Base-by-base conservation (phyloP, 208 protist species). In the Trypanosoma melophagium region DNA sequence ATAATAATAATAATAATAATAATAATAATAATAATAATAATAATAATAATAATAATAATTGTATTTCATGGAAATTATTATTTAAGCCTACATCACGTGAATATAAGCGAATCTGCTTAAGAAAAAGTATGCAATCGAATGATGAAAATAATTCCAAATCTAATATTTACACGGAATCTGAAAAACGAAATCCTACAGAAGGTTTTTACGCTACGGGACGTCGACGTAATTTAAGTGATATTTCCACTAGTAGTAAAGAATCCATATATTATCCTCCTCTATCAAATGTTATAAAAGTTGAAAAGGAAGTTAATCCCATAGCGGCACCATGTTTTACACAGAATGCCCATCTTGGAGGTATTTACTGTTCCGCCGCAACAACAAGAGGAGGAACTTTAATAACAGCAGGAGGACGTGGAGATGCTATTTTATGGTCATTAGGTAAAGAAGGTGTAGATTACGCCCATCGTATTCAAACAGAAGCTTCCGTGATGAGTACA, bases 371-470 rank as follows among this genome's bases (percentile, higher is more conserved):
- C 38, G 56, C 71, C 16, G 51, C 68, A 0, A 41, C 74, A 1
- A 22, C n/a, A 10, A 41, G 53, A 31, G 65, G 38, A 55, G 77
- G 80, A 7, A 68, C 74, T 5, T 55, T 90, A 19, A 58, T 90
- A 31, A 86, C 82, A 0, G 87, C 80, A 5, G 87, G 87, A 4
- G 65, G 77, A 40, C 77, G 77, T 7, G 76, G 76, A 10, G 87
- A 93, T 71, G 82, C 76, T 31, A 60, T 83, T 17, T 28, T 87
- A 10, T 93, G 87, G 87, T 70, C 65, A 25, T 53, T 89, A 50
- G 53, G 52, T 22, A 50, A 44, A 42, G 45, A 22, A 25, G 22
- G 45, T 22, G 13, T 59, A 12, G 66, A 58, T 60, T 83, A 71
- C 35, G 41, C 28, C 14, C 66, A 76, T 40, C 57, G 74, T 4